These are phyloP conservation scores for Fusarium staphyleae DNA, from an alignment of 2,329 filamentous ascomycete genomes.

Conservation along the genomic window DNA sequence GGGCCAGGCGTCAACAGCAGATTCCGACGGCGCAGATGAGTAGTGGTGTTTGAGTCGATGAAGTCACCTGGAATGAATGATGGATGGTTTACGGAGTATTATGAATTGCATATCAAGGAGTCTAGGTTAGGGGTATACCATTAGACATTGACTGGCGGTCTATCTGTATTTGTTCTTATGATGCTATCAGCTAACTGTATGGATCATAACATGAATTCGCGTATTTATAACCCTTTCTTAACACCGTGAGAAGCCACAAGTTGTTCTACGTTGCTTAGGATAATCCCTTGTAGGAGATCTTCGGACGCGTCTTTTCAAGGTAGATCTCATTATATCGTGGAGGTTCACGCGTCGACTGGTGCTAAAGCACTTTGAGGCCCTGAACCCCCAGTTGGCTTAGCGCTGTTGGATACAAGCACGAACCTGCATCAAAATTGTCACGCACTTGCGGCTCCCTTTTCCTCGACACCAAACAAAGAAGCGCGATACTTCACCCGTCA, in stretches of 20 bases:
- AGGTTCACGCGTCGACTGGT: background rate
- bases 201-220: background rate
- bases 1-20: slow-evolving; percentile 63
- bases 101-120: slow-evolving; percentile 26
- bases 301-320: no score
- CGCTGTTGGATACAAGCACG: background rate
- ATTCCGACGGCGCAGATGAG: slow-evolving; percentile 59
- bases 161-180: slow-evolving; percentile 10
- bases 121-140: slow-evolving; percentile 28
- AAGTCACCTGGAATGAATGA: background rate
- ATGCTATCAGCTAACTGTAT: background rate
- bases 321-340: no score
- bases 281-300: no score
- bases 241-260: no score
- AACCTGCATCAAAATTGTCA: slow-evolving; percentile 1
- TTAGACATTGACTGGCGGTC: slow-evolving; percentile 2
- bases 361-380: background rate
- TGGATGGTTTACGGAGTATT: slow-evolving; percentile 10
- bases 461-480: slow-evolving; percentile 4
- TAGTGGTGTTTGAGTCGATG: background rate
- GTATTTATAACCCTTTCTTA: no score
- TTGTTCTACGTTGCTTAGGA: background rate
- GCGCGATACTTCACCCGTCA: background rate
- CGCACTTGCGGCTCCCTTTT: background rate
- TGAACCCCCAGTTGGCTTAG: background rate